phyloP scores from a whole-genome alignment of 2,329 filamentous ascomycete species.

The Trematosphaeria pertusa region DNA sequence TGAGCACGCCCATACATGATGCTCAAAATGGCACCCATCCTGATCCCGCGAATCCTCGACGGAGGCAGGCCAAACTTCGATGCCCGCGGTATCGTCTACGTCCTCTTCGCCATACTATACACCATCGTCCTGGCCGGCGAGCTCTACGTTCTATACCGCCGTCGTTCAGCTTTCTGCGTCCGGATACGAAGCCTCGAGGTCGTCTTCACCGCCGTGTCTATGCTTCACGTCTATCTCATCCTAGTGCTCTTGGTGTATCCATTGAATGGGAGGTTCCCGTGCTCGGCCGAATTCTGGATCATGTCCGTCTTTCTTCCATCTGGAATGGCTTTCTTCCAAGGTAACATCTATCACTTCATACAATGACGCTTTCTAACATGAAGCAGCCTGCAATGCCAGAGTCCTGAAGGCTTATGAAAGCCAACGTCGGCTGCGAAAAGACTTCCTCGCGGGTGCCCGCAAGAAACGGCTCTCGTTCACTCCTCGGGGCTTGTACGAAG shows the following conservation, averaged over 20 bases:
- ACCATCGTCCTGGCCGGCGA: slow-evolving; percentile 40
- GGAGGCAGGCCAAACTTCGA: slow-evolving; percentile 40
- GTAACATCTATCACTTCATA: slow-evolving; percentile 16
- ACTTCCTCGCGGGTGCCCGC: slow-evolving; percentile 44
- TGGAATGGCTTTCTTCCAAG: slow-evolving; percentile 50
- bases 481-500: slow-evolving; percentile 35
- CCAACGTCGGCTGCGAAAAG: slow-evolving; percentile 40
- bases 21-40: slow-evolving; percentile 41
- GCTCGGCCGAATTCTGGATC: slow-evolving; percentile 48
- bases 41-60: slow-evolving; percentile 35
- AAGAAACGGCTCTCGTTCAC: slow-evolving; percentile 41
- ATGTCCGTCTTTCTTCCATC: slow-evolving; percentile 48
- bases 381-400: slow-evolving; percentile 46
- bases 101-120: slow-evolving; percentile 41
- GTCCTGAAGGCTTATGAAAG: slow-evolving; percentile 46
- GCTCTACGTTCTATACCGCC: slow-evolving; percentile 37
- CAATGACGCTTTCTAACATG: slow-evolving; percentile 2
- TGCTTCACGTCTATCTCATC: slow-evolving; percentile 46
- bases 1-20: slow-evolving; percentile 28
- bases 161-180: slow-evolving; percentile 39
- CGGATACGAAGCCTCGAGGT: slow-evolving; percentile 43
- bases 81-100: slow-evolving; percentile 40
- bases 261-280: slow-evolving; percentile 43
- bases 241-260: slow-evolving; percentile 47
- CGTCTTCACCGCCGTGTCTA: slow-evolving; percentile 41